Conservation (phyloP, 2,329 filamentous ascomycete genomes). For the Hawksworthiomyces lignivorus region DNA sequence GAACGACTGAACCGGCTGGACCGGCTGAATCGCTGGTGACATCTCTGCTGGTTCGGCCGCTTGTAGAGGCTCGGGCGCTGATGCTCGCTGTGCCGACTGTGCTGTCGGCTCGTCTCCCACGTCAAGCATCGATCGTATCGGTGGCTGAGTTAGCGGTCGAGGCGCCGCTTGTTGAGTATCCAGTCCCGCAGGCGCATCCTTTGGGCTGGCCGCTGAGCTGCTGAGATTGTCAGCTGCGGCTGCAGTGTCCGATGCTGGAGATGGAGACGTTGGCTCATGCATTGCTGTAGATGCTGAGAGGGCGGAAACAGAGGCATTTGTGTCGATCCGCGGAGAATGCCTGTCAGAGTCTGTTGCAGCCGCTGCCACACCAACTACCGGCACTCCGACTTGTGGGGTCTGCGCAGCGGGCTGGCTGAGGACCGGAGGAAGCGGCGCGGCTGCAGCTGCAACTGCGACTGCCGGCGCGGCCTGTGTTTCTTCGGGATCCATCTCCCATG, state of each 20-base stretch:
- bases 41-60: conserved; percentile 24
- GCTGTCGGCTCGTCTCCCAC: conserved; percentile 6
- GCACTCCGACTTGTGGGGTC: too few relatives aligned
- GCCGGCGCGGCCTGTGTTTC: too few relatives aligned
- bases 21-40: too few relatives aligned
- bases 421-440: not conserved
- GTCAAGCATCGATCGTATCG: conserved; percentile 14
- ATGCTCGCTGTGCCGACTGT: not conserved
- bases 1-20: conserved; percentile 1
- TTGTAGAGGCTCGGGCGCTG: conserved; percentile 2
- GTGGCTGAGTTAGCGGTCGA: not conserved
- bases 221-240: not conserved
- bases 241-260: conserved; percentile 1
- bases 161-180: not conserved
- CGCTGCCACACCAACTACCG: too few relatives aligned
- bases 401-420: too few relatives aligned
- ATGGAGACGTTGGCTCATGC: conserved; percentile 1
- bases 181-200: not conserved
- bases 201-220: not conserved
- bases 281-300: not conserved
- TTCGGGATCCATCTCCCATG: conserved; percentile 32
- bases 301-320: not conserved
- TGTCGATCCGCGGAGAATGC: conserved; percentile 1
- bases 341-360: not conserved
- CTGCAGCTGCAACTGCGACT: not conserved